Evolutionary conservation across 192 early-diverging fungal species (phyloP).

Genomic region (Piromyces sp.): DNA sequence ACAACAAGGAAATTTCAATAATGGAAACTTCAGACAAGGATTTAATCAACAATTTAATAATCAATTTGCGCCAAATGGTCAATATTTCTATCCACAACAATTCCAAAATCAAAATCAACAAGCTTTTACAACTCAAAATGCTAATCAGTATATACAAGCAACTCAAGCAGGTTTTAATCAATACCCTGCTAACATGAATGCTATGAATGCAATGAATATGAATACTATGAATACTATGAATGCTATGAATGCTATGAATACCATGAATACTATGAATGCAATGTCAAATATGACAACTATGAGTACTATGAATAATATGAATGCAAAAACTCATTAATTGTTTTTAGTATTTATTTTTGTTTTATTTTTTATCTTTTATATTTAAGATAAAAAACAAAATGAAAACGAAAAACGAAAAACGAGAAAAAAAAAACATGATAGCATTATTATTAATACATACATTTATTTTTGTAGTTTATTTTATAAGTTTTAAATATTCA

Average conservation of each 20-base stretch:
- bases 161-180: background rate
- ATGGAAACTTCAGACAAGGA: background rate
- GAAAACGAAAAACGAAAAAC: too few relatives aligned
- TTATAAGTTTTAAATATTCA: constrained; percentile 4
- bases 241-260: background rate
- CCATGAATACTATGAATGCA: background rate
- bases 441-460: constrained; percentile 42
- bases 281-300: background rate
- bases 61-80: background rate
- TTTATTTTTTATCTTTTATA: too few relatives aligned
- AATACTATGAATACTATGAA: background rate
- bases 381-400: too few relatives aligned
- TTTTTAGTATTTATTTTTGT: too few relatives aligned
- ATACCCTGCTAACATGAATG: background rate
- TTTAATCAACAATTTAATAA: background rate
- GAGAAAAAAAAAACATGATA: too few relatives aligned
- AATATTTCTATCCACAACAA: background rate
- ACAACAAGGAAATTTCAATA: background rate
- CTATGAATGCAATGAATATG: background rate
- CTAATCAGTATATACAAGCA: background rate
- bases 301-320: background rate
- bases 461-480: constrained; percentile 29
- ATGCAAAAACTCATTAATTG: background rate
- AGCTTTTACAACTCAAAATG: background rate
- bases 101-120: background rate